These are phyloP conservation scores for Mycena citricolor DNA, from an alignment of 1,284 basidiomycete species.

Conservation along the genomic window DNA sequence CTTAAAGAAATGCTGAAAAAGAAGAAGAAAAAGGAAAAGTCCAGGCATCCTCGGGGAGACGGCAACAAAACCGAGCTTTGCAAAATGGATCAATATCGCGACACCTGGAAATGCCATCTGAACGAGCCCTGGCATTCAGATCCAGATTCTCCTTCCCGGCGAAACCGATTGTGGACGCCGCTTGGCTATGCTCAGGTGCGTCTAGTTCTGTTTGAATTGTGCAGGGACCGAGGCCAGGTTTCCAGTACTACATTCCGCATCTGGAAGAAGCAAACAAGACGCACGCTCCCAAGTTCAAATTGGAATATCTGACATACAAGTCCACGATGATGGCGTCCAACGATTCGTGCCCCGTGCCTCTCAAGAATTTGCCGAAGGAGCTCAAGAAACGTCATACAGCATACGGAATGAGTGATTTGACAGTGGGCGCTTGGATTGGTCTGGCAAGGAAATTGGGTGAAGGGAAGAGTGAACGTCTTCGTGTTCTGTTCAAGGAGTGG, in stretches of 20 bases:
- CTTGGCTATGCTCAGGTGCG: constrained; percentile 80
- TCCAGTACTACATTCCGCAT: constrained; percentile 76
- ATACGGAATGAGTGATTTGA: constrained; percentile 73
- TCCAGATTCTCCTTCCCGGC: constrained; percentile 66
- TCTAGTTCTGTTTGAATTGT: constrained; percentile 14
- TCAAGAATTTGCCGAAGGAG: constrained; percentile 58
- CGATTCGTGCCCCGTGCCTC: constrained; percentile 57
- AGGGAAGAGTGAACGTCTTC: constrained; percentile 57
- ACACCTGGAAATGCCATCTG: constrained; percentile 61
- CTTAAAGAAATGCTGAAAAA: too few relatives aligned
- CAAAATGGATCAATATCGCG: constrained; percentile 48
- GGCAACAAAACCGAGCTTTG: constrained; percentile 47
- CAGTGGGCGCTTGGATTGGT: constrained; percentile 74
- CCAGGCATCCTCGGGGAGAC: constrained; percentile 47
- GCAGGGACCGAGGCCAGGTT: too few relatives aligned
- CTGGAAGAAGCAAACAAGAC: constrained; percentile 56
- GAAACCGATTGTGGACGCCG: constrained; percentile 69
- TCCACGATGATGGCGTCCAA: constrained; percentile 31
- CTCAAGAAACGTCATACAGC: constrained; percentile 61
- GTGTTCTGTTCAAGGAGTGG: constrained; percentile 62
- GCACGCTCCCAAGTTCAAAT: constrained; percentile 61
- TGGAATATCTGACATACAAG: constrained; percentile 79
- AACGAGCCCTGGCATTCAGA: constrained; percentile 62
- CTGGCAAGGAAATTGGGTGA: constrained; percentile 66
- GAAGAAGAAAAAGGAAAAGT: constrained; percentile 39